Base-by-base conservation (phyloP, 2,329 filamentous ascomycete genomes). In the Capronia coronata region DNA sequence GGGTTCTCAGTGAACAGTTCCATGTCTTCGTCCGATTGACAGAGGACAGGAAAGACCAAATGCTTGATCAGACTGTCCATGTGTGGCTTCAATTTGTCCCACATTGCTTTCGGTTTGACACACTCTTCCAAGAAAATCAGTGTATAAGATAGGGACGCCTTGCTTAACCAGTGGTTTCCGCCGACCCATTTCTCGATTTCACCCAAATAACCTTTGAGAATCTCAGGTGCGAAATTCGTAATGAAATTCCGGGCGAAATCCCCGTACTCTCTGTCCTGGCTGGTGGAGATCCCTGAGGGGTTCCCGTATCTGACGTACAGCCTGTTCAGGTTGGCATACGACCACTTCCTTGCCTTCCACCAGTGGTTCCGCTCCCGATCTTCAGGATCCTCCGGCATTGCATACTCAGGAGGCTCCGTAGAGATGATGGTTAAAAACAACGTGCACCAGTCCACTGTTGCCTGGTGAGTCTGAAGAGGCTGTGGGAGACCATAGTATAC, bases 311-410 rank as follows among this genome's bases (percentile, higher is more conserved):
- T 80, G 60, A 97, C 90, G 65, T 93, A 98, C 14, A 98, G 79
- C 55, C 93, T 81, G 72, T 98, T 98, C 61, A 98, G 72, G 69
- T 97, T 97, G 64, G 93, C 94, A 69, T 96, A 98, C 11, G 91
- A 86, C 93, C 93, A 97, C 71, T 98, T 98, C 82, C 97, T 97
- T 57, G 90, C 87, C 75, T 97, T 98, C 91, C 91, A 98, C 91
- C 93, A 98, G 68, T 96, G 89, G 66, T 95, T 90, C 62, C 84
- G 80, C 69, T 97, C 93, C 50, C 93, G 82, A 64, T 97, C 91
- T 51, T 87, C 82, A 45, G 84, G 72, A 53, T 87, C 87, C 52
- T 94, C 88, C 50, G 75, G 68, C 78, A 97, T 83, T 29, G 90
- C 84, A 60, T 77, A 82, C 48, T 85, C 77, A 3, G 93, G 93